These are phyloP conservation scores for Neurospora sp. DNA, from an alignment of 495 filamentous ascomycete genomes.

Conservation along the genomic window DNA sequence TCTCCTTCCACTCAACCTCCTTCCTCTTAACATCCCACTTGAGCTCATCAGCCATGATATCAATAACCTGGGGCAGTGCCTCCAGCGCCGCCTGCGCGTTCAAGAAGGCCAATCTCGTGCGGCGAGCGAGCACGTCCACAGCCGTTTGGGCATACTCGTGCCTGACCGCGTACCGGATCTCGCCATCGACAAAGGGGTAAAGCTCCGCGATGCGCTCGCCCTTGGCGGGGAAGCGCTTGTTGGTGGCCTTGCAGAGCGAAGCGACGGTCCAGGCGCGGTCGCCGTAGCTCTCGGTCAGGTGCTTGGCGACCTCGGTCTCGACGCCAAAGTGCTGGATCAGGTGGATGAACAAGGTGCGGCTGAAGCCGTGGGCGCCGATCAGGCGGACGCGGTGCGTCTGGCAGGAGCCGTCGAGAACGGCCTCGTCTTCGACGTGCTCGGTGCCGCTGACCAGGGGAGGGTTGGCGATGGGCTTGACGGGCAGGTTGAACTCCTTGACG, in stretches of 20 bases:
- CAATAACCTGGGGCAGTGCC: constrained; percentile 78
- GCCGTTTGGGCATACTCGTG: constrained; percentile 95
- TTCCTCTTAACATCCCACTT: constrained; percentile 67
- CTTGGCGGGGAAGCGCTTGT: constrained; percentile 76
- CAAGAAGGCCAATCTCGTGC: constrained; percentile 83
- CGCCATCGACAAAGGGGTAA: constrained; percentile 96
- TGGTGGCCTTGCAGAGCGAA: constrained; percentile 69
- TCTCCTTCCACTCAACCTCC: constrained; percentile 79
- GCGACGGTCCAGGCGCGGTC: constrained; percentile 96
- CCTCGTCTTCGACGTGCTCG: constrained; percentile 62
- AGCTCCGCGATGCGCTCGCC: constrained; percentile 71
- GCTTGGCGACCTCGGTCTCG: constrained; percentile 89
- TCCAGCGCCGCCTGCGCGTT: constrained; percentile 94
- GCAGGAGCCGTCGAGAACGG: constrained; percentile 71
- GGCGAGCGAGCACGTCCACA: constrained; percentile 78
- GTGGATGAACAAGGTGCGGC: constrained; percentile 95
- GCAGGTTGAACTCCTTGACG: constrained; percentile 64
- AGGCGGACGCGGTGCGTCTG: constrained; percentile 87
- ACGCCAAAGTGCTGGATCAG: constrained; percentile 95
- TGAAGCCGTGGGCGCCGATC: constrained; percentile 88
- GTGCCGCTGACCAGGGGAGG: constrained; percentile 71
- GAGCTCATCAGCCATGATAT: constrained; percentile 85
- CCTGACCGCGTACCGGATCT: constrained; percentile 79
- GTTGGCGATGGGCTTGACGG: constrained; percentile 44
- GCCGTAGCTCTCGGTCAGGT: constrained; percentile 82